phyloP scores from a whole-genome alignment of 805 yeast genomes.

The Nakazawaea populi region DNA sequence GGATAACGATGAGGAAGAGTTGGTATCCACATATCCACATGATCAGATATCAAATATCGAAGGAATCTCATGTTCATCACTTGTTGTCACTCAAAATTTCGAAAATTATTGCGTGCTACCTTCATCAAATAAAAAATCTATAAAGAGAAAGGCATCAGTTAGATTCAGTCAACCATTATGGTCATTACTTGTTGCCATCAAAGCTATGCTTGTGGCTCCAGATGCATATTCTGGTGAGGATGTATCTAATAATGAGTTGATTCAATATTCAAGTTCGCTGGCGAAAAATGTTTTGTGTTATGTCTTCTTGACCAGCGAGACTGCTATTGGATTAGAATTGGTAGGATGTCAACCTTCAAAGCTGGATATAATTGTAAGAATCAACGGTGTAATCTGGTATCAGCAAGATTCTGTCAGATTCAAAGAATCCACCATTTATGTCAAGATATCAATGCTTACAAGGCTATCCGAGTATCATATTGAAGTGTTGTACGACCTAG shows the following conservation, averaged over 20 bases:
- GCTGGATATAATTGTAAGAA: conserved; percentile 38
- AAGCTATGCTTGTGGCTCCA: conserved; percentile 40
- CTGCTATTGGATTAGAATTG: conserved; percentile 45
- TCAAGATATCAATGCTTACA: conserved; percentile 26
- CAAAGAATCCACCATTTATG: conserved; percentile 8
- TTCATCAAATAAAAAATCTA: conserved; percentile 10
- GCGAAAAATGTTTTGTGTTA: conserved; percentile 23
- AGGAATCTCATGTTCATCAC: conserved; percentile 27
- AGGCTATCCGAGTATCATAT: conserved; percentile 62
- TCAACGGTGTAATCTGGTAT: conserved; percentile 67
- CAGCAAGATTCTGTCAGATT: conserved; percentile 41
- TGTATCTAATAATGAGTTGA: conserved; percentile 11
- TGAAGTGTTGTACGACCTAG: conserved; percentile 33
- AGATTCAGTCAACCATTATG: conserved; percentile 40
- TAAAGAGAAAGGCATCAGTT: conserved; percentile 6
- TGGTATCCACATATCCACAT: conserved; percentile 26
- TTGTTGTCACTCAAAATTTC: conserved; percentile 32
- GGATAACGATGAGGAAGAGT: not conserved
- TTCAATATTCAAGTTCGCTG: conserved; percentile 3
- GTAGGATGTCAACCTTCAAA: conserved; percentile 31
- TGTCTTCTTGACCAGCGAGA: conserved; percentile 46
- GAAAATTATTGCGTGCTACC: conserved; percentile 29
- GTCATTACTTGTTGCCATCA: conserved; percentile 45
- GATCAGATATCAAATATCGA: conserved; percentile 24
- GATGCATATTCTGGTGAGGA: conserved; percentile 32